phyloP scores from a whole-genome alignment of 2,329 filamentous ascomycete species.

The Arthrobotrys pseudoclavata region DNA sequence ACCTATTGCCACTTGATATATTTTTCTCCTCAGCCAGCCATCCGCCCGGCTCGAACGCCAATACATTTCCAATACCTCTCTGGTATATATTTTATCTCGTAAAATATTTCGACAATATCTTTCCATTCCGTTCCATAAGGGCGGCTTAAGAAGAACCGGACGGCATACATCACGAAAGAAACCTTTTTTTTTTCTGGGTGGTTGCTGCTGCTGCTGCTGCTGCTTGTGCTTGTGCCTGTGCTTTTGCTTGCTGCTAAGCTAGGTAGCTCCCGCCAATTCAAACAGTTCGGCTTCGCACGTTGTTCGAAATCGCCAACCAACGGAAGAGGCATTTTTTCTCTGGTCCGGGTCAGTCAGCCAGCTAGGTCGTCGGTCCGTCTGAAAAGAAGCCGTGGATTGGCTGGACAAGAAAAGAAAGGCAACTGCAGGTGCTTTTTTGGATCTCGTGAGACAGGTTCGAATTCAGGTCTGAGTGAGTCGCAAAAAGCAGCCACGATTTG shows the following conservation, averaged over 20 bases:
- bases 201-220: slow-evolving; percentile 8
- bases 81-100: slow-evolving; percentile 46
- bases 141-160: slow-evolving; percentile 35
- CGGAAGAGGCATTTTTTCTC: slow-evolving; percentile 50
- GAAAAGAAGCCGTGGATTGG: slow-evolving; percentile 57
- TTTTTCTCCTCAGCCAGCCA: slow-evolving; percentile 1
- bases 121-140: slow-evolving; percentile 57
- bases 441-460: slow-evolving; percentile 56
- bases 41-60: slow-evolving; percentile 31
- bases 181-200: slow-evolving; percentile 7
- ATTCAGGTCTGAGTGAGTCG: slow-evolving; percentile 43
- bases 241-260: slow-evolving; percentile 29
- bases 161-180: slow-evolving; percentile 34
- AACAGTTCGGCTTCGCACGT: slow-evolving; percentile 57
- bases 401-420: slow-evolving; percentile 49
- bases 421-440: slow-evolving; percentile 60
- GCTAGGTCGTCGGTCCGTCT: slow-evolving; percentile 56
- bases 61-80: slow-evolving; percentile 42
- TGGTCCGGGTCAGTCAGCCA: slow-evolving; percentile 34
- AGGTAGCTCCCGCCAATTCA: slow-evolving; percentile 54
- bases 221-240: background rate
- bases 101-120: slow-evolving; percentile 54
- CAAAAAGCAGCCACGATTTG: slow-evolving; percentile 39
- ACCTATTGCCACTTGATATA: slow-evolving; percentile 34
- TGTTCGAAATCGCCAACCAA: slow-evolving; percentile 50